Percentiles rank a stretch among this genome's conserved stretches.
Conservation (phyloP, 331 rosid species). For the Acacia concinna region DNA sequence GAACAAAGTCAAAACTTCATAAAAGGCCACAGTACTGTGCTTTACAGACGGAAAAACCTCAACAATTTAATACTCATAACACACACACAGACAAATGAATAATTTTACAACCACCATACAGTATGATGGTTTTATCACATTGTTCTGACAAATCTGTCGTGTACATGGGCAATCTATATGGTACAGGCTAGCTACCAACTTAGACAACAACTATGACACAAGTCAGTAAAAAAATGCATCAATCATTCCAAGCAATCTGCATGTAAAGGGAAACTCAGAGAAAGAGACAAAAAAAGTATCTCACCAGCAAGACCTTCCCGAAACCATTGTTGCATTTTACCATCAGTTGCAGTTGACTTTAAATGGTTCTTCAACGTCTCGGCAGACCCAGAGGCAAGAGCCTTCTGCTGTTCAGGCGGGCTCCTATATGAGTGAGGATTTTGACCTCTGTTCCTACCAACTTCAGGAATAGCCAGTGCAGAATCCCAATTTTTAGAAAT, state of each 20-base stretch:
- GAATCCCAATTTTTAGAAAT: slow-evolving; percentile 40
- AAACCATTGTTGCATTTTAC: slow-evolving; percentile 95
- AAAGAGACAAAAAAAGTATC: slow-evolving; percentile 4
- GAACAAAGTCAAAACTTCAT: background rate
- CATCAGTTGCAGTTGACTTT: slow-evolving; percentile 74
- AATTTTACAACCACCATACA: background rate
- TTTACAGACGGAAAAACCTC: slow-evolving; percentile 15
- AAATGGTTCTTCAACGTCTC: slow-evolving; percentile 57
- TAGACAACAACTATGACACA: slow-evolving; percentile 15
- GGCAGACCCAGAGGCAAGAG: slow-evolving; percentile 63
- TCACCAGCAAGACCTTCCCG: slow-evolving; percentile 95
- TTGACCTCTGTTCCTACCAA: slow-evolving; percentile 47
- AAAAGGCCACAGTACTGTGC: background rate
- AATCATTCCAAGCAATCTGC: slow-evolving; percentile 8
- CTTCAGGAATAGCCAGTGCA: slow-evolving; percentile 54
- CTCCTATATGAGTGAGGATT: slow-evolving; percentile 48
- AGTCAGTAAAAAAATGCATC: slow-evolving; percentile 3
- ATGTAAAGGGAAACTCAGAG: slow-evolving; percentile 9
- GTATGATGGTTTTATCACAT: background rate
- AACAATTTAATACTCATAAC: background rate
- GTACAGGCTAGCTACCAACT: background rate
- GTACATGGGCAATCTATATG: background rate
- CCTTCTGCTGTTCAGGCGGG: slow-evolving; percentile 55
- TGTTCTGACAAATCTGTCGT: background rate
- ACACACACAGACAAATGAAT: background rate